Conservation (phyloP, 2,329 filamentous ascomycete genomes). For the Fusarium sp. region DNA sequence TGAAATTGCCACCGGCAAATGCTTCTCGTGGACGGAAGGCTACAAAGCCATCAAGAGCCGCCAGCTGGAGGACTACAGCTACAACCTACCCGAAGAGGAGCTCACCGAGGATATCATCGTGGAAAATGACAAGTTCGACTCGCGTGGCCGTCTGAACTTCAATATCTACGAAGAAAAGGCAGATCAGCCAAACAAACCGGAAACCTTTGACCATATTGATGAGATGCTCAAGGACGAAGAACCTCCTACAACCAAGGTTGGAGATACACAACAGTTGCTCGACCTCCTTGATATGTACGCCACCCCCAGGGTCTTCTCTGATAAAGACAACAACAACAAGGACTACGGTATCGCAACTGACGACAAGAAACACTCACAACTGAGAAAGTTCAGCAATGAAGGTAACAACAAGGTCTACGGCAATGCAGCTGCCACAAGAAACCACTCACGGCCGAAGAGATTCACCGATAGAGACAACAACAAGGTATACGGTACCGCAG, state of each 20-base stretch:
- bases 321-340: not conserved
- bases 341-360: not conserved
- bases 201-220: constrained; percentile 16
- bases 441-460: not conserved
- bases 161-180: constrained; percentile 11
- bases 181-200: not conserved
- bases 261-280: constrained; percentile 3
- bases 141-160: constrained; percentile 21
- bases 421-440: not conserved
- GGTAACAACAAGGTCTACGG: not conserved
- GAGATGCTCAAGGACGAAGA: constrained; percentile 1
- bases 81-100: constrained; percentile 46
- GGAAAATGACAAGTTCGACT: constrained; percentile 31
- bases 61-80: constrained; percentile 47
- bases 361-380: not conserved
- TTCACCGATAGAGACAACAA: not conserved
- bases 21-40: constrained; percentile 56
- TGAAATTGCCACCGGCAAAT: constrained; percentile 49
- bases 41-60: constrained; percentile 47
- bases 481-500: not conserved
- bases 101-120: constrained; percentile 46
- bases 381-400: not conserved
- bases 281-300: constrained; percentile 10
- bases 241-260: not conserved
- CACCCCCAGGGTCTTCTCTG: not conserved